Percentiles rank a stretch among this genome's conserved stretches.
phyloP scores from a whole-genome alignment of 2,329 filamentous ascomycete genomes.

The Claviceps sp. region DNA sequence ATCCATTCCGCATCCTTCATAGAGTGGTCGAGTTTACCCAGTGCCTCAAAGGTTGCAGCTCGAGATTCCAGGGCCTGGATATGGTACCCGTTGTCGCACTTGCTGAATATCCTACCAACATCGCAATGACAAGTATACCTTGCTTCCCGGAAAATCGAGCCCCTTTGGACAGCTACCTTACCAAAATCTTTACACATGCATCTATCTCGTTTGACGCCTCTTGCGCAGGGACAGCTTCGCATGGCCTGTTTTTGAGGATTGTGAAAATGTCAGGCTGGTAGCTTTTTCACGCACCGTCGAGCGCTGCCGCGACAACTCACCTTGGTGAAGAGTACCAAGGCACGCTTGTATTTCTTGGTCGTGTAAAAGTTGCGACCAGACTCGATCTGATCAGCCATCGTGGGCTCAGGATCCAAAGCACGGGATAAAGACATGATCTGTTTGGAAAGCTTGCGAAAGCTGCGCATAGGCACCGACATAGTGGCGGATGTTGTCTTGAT shows the following conservation, averaged over 20 bases:
- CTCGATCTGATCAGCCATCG: no score
- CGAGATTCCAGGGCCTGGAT: conserved; percentile 28
- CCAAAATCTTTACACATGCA: no score
- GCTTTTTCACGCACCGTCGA: no score
- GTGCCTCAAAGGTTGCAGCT: conserved; percentile 25
- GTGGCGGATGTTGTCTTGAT: no score
- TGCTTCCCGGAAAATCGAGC: conserved; percentile 28
- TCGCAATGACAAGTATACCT: conserved; percentile 25
- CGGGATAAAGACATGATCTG: no score
- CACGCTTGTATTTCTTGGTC: no score
- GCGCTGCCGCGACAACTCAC: no score
- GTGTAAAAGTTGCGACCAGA: no score
- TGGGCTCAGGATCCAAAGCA: no score
- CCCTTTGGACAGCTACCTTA: conserved; percentile 16
- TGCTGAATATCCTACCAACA: conserved; percentile 23
- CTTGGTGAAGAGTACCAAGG: no score
- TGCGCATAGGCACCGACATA: no score
- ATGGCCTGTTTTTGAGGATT: conserved; percentile 22
- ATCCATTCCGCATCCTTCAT: conserved; percentile 29
- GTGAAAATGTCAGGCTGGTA: background rate
- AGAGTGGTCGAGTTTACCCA: conserved; percentile 24
- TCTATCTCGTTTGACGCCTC: conserved; percentile 18
- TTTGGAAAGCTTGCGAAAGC: no score
- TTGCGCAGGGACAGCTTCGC: conserved; percentile 21
- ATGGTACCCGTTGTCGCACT: conserved; percentile 24